Conservation (phyloP, 371 early-diverging fungal species). For the Gilbertella persicaria region DNA sequence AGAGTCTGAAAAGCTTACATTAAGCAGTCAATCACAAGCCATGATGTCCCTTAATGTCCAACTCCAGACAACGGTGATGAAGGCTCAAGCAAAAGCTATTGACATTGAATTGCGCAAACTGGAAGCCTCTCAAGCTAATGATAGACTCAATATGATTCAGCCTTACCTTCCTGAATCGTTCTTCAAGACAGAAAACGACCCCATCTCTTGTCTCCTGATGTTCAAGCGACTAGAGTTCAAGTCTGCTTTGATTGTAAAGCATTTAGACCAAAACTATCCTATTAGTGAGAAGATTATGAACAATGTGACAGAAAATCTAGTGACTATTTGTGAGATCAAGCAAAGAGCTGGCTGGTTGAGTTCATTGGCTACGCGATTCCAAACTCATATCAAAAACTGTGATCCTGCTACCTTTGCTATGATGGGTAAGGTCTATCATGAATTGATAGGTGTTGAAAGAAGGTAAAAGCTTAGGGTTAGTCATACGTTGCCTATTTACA, state of each 20-base stretch:
- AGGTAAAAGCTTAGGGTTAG: conserved; percentile 29
- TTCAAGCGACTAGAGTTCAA: conserved; percentile 84
- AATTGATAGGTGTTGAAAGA: conserved; percentile 70
- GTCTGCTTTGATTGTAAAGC: conserved; percentile 72
- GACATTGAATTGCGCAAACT: conserved; percentile 88
- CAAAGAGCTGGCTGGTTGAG: conserved; percentile 74
- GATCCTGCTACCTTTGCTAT: conserved; percentile 67
- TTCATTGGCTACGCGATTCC: conserved; percentile 66
- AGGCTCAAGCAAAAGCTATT: conserved; percentile 85
- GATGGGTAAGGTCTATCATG: conserved; percentile 71
- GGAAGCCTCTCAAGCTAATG: conserved; percentile 81
- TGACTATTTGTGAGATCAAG: conserved; percentile 63
- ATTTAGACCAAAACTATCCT: conserved; percentile 72
- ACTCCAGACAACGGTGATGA: conserved; percentile 79
- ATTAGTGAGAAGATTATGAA: conserved; percentile 61
- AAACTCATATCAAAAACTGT: conserved; percentile 68
- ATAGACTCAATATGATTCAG: conserved; percentile 68
- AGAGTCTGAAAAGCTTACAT: conserved; percentile 49
- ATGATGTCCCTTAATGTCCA: conserved; percentile 84
- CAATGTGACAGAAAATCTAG: conserved; percentile 52
- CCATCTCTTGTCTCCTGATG: conserved; percentile 72
- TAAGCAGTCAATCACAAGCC: conserved; percentile 78
- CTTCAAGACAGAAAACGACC: conserved; percentile 77
- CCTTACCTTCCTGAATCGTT: conserved; percentile 87
- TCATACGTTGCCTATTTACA: conserved; percentile 7